Conservation (phyloP, 2,329 filamentous ascomycete species). For the Fusarium albosuccineum region DNA sequence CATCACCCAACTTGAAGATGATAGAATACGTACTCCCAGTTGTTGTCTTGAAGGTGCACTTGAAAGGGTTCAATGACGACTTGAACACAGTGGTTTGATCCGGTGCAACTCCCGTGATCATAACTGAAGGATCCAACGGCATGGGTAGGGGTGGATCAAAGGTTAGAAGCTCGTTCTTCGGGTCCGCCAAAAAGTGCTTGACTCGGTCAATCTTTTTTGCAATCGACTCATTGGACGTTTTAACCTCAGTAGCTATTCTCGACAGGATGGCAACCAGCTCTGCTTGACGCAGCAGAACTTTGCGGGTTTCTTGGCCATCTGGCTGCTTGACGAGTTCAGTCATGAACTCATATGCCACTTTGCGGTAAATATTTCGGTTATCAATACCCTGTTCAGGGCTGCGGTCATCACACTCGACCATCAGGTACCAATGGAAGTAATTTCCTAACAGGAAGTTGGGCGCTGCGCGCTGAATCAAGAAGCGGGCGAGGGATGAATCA, state of each 20-base stretch:
- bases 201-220: slow-evolving; percentile 85
- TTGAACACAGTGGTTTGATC: slow-evolving; percentile 95
- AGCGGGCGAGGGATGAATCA: slow-evolving; percentile 88
- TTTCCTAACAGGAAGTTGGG: slow-evolving; percentile 93
- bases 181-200: slow-evolving; percentile 86
- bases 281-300: slow-evolving; percentile 84
- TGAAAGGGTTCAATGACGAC: slow-evolving; percentile 91
- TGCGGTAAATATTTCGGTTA: slow-evolving; percentile 88
- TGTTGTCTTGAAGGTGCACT: slow-evolving; percentile 88
- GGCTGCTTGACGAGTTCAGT: slow-evolving; percentile 79
- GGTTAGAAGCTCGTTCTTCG: slow-evolving; percentile 86
- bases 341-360: slow-evolving; percentile 98
- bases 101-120: slow-evolving; percentile 82
- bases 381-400: slow-evolving; percentile 80
- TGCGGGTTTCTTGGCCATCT: slow-evolving; percentile 79
- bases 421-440: slow-evolving; percentile 97
- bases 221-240: slow-evolving; percentile 82
- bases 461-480: slow-evolving; percentile 88
- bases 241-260: slow-evolving; percentile 90
- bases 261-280: slow-evolving; percentile 90
- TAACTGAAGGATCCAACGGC: slow-evolving; percentile 86
- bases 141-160: slow-evolving; percentile 91
- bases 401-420: slow-evolving; percentile 94
- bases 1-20: slow-evolving; percentile 97
- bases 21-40: slow-evolving; percentile 86